A percentile compares a stretch with the other conserved stretches of the same genome.
Evolutionary conservation across 176 grass and related monocot genomes (phyloP).

Genomic region (Oryza meridionalis): DNA sequence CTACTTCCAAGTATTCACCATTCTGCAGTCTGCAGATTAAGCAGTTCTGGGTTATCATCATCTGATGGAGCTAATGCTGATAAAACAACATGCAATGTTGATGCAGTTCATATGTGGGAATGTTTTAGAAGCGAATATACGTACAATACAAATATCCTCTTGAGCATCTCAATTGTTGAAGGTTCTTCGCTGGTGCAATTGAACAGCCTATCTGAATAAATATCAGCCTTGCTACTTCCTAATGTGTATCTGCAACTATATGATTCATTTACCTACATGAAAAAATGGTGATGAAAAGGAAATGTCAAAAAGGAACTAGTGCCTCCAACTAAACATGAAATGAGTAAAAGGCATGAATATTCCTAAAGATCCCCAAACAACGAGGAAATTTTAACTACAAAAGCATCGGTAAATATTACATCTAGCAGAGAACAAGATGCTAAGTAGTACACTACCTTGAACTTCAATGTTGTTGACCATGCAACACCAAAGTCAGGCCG

Average conservation of each 20-base stretch:
- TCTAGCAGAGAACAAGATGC: slow-evolving; percentile 6
- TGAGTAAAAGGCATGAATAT: background rate
- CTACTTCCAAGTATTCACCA: background rate
- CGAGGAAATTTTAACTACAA: background rate
- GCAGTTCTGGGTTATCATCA: slow-evolving; percentile 11
- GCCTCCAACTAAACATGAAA: slow-evolving; percentile 11
- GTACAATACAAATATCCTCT: slow-evolving; percentile 83
- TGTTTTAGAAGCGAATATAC: slow-evolving; percentile 33
- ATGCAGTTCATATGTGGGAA: slow-evolving; percentile 12
- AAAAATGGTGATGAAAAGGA: slow-evolving; percentile 22
- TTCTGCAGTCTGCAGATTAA: slow-evolving; percentile 11
- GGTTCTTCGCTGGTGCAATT: slow-evolving; percentile 81
- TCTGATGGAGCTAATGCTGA: slow-evolving; percentile 9
- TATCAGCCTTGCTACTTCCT: slow-evolving; percentile 81
- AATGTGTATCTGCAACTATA: slow-evolving; percentile 82
- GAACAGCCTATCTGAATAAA: slow-evolving; percentile 75
- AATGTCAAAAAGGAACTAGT: slow-evolving; percentile 16
- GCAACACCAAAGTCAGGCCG: slow-evolving; percentile 80
- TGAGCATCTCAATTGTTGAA: slow-evolving; percentile 69
- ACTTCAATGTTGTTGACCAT: slow-evolving; percentile 72
- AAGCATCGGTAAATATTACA: background rate
- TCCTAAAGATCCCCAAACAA: background rate
- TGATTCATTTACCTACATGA: slow-evolving; percentile 88
- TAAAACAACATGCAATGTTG: background rate
- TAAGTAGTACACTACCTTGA: slow-evolving; percentile 61